A percentile compares a stretch with the other conserved stretches of the same genome.
Conservation (phyloP, 208 protist genomes). For the Trypanosoma conorhini region DNA sequence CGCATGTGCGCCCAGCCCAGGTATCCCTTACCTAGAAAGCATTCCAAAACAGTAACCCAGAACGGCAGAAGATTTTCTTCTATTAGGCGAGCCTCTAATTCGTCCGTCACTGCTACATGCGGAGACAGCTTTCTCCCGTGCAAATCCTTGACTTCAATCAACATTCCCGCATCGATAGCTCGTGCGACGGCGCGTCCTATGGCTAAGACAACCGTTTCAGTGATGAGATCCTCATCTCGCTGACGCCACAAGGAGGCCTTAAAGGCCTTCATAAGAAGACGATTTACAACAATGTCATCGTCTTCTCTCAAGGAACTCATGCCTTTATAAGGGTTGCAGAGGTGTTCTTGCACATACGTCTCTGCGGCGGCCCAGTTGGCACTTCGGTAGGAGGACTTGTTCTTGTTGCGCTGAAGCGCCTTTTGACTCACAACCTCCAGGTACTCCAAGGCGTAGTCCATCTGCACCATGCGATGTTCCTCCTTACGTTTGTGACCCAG, state of each 20-base stretch:
- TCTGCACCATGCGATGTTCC: slow-evolving; percentile 54
- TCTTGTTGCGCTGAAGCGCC: slow-evolving; percentile 54
- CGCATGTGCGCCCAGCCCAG: slow-evolving; percentile 51
- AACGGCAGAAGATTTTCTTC: slow-evolving; percentile 40
- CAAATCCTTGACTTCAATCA: slow-evolving; percentile 23
- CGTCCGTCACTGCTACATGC: neutral
- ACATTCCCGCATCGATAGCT: slow-evolving; percentile 11
- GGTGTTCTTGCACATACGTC: slow-evolving; percentile 43
- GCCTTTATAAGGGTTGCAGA: slow-evolving; percentile 48
- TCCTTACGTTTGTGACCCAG: slow-evolving; percentile 67
- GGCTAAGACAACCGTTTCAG: slow-evolving; percentile 63
- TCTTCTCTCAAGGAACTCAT: slow-evolving; percentile 36
- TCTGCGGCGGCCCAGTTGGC: slow-evolving; percentile 74
- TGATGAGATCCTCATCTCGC: slow-evolving; percentile 63
- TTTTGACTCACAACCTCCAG: slow-evolving; percentile 39
- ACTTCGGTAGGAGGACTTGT: slow-evolving; percentile 66
- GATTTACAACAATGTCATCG: slow-evolving; percentile 56
- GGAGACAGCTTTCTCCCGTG: neutral
- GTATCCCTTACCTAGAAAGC: slow-evolving; percentile 54
- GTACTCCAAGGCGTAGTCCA: slow-evolving; percentile 61
- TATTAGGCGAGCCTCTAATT: slow-evolving; percentile 22
- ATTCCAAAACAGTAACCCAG: slow-evolving; percentile 62
- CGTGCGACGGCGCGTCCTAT: slow-evolving; percentile 34
- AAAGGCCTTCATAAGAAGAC: slow-evolving; percentile 75
- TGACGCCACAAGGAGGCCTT: slow-evolving; percentile 72